These are phyloP conservation scores for Boletus coccyginus DNA, from an alignment of 768 basidiomycete genomes.

Conservation along the genomic window DNA sequence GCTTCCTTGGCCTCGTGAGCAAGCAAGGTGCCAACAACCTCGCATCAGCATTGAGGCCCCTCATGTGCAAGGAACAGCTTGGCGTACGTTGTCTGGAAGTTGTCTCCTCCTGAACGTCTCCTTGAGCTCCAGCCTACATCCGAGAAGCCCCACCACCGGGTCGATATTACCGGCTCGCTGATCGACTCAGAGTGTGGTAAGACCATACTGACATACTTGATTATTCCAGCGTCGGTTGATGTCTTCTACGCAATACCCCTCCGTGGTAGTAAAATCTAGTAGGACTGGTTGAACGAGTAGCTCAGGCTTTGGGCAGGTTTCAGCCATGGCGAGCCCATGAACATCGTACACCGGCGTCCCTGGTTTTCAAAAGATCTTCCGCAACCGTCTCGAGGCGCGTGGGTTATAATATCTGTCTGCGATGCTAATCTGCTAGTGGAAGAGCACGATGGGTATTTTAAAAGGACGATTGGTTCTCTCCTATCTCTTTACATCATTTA, in stretches of 20 bases:
- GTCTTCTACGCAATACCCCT: slow-evolving; percentile 31
- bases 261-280: slow-evolving; percentile 24
- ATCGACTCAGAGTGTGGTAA: slow-evolving; percentile 34
- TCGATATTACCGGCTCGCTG: slow-evolving; percentile 28
- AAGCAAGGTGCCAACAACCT: no score
- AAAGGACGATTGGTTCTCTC: no score
- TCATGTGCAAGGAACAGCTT: no score
- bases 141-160: slow-evolving; percentile 27
- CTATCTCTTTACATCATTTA: no score
- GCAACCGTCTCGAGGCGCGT: slow-evolving; percentile 22
- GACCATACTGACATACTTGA: not conserved
- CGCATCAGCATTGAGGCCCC: no score
- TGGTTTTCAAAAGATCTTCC: slow-evolving; percentile 30
- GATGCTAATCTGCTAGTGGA: no score
- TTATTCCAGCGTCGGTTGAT: slow-evolving; percentile 12
- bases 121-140: slow-evolving; percentile 28
- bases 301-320: slow-evolving; percentile 26
- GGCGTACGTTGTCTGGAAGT: slow-evolving; percentile 28
- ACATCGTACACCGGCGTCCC: slow-evolving; percentile 26
- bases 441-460: no score
- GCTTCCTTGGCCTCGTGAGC: no score
- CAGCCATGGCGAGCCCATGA: slow-evolving; percentile 23
- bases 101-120: slow-evolving; percentile 27
- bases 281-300: slow-evolving; percentile 29
- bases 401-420: slow-evolving; percentile 17